Evolutionary conservation across 2,329 filamentous ascomycete genomes (phyloP), one percentile per base, ranked within the genome.

Genomic region (Phaeophleospora eucalypticola): DNA sequence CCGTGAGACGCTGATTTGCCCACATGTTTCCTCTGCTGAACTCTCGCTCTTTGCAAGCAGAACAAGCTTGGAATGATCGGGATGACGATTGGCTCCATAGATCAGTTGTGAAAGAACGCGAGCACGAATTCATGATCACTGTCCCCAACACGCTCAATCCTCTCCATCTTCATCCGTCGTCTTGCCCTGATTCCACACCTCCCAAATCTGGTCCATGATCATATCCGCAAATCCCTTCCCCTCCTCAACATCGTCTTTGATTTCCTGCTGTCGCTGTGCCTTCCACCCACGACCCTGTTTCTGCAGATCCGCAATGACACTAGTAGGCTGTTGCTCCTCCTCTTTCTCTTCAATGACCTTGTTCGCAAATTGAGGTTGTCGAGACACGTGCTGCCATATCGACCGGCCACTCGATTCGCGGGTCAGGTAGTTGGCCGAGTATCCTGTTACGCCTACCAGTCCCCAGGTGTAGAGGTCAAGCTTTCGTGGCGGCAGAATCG

Each of bases 401-500:
- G 56, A 56, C 21, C 57, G 51, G 15, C 60, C 60, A 18, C 53
- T 62, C 14, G 51, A 49, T 40, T 71, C 65, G 33, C 65, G 65
- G 12, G 65, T 59, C 3, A 80, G 64, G 52, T 79, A 71, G 58
- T 77, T 73, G 8, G 73, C 72, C 7, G 72, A 75, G 27, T 73
- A 66, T 46, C 73, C 63, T 55, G 74, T 78, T 2, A 71, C 71
- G 20, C 70, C 63, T 35, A 71, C 65, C 6, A 83, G 72, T 0
- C 69, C 70, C 56, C 80, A 70, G 15, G 80, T 83, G 66, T 80
- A 82, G 43, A 78, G 58, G 59, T 83, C 80, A 41, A 84, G 65
- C 65, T 83, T 83, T 37, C 81, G 77, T 1, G 81, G 81, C 8
- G 81, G 81, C 8, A 83, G 65, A 14, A 74, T 59, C 39, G 75